A percentile compares a stretch with the other conserved stretches of the same genome.
phyloP scores from a whole-genome alignment of 495 filamentous ascomycete species.

The Amphirosellinia nigrospora region DNA sequence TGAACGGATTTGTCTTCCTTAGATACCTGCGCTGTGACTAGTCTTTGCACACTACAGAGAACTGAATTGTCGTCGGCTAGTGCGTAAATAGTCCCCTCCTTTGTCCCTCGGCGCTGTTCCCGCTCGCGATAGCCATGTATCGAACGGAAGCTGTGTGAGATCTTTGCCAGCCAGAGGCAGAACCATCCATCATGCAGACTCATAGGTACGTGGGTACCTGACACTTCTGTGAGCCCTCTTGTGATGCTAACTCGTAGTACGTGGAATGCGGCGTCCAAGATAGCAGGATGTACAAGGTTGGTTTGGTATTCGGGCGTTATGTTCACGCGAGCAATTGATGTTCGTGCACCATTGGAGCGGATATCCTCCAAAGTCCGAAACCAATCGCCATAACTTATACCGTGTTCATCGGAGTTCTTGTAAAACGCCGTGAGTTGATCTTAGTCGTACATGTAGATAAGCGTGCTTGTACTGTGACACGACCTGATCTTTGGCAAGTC shows the following conservation, averaged over 20 bases:
- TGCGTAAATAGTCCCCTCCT: conserved; percentile 33
- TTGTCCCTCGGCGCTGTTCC: conserved; percentile 21
- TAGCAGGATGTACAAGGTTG: conserved; percentile 45
- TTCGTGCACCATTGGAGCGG: conserved; percentile 34
- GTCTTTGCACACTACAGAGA: conserved; percentile 32
- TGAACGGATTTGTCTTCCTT: conserved; percentile 13
- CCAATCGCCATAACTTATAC: conserved; percentile 35
- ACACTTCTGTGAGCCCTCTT: conserved; percentile 25
- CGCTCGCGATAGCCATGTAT: conserved; percentile 24
- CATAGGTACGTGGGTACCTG: conserved; percentile 36
- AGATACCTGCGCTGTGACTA: conserved; percentile 31
- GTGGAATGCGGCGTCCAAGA: conserved; percentile 50
- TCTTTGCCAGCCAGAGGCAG: conserved; percentile 37
- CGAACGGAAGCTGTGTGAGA: conserved; percentile 31
- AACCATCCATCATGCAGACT: conserved; percentile 38
- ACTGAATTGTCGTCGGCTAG: conserved; percentile 38
- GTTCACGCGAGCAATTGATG: conserved; percentile 33
- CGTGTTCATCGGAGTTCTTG: conserved; percentile 31
- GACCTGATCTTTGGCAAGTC: conserved; percentile 20
- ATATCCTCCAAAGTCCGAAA: conserved; percentile 41
- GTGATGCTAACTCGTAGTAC: conserved; percentile 35
- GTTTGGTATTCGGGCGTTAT: conserved; percentile 31
- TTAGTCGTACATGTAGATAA: conserved; percentile 26
- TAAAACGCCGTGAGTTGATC: conserved; percentile 39
- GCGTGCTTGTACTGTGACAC: conserved; percentile 20